These are phyloP conservation scores for Phytophthora parvispora DNA, from an alignment of 352 stramenopile species.

Conservation along the genomic window DNA sequence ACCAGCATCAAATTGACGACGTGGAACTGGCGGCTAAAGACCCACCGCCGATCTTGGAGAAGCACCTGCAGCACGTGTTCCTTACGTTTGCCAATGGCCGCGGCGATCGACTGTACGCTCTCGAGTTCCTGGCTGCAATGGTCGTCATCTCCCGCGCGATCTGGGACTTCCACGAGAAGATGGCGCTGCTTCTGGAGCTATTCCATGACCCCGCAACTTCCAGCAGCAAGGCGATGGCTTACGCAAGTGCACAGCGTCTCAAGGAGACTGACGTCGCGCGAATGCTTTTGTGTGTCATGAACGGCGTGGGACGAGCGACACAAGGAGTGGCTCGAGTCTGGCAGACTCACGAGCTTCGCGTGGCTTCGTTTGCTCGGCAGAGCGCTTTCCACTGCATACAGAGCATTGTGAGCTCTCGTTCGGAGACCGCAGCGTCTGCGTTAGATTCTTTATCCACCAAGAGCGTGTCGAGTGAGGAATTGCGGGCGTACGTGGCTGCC, in stretches of 20 bases:
- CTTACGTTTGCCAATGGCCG: constrained; percentile 47
- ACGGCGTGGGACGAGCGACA: constrained; percentile 57
- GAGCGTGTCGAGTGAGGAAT: constrained; percentile 36
- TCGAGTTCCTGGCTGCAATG: constrained; percentile 73
- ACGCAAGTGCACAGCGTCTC: constrained; percentile 32
- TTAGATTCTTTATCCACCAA: neutral
- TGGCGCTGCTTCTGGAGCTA: constrained; percentile 57
- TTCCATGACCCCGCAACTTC: constrained; percentile 58
- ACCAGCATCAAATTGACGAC: neutral
- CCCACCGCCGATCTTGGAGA: constrained; percentile 49
- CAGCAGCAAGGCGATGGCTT: constrained; percentile 8
- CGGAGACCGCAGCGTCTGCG: neutral
- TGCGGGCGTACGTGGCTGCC: constrained; percentile 41
- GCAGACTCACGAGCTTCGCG: constrained; percentile 30
- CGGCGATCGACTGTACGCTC: constrained; percentile 49
- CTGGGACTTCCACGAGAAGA: constrained; percentile 69
- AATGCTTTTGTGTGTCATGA: constrained; percentile 70
- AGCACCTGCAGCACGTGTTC: constrained; percentile 73
- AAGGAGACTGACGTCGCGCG: constrained; percentile 67
- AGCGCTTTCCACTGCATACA: constrained; percentile 32
- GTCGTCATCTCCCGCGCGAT: constrained; percentile 71
- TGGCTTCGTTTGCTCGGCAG: constrained; percentile 26
- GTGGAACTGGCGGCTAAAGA: neutral
- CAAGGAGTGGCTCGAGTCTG: constrained; percentile 59
- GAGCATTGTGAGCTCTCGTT: constrained; percentile 8